Evolutionary conservation across 2,329 filamentous ascomycete genomes (phyloP).

Genomic region (Graphilbum fragrans): DNA sequence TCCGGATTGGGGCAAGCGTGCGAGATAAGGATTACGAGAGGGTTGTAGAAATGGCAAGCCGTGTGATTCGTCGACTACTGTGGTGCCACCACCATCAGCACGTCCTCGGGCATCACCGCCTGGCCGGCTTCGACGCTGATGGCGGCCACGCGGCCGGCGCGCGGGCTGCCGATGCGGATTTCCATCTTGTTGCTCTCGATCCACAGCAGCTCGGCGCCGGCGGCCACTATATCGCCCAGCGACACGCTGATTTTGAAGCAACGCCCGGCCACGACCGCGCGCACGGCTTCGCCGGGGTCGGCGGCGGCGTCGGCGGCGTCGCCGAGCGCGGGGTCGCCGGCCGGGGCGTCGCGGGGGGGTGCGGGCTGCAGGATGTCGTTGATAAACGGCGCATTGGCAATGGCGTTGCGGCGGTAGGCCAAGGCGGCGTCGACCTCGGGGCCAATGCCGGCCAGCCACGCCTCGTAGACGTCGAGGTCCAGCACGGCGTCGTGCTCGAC

Average conservation of each 20-base stretch:
- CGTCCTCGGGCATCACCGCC: not conserved
- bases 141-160: not conserved
- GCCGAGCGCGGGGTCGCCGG: not conserved
- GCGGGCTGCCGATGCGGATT: not conserved
- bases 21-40: too few relatives aligned
- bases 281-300: not conserved
- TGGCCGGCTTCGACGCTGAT: not conserved
- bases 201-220: not conserved
- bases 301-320: not conserved
- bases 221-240: not conserved
- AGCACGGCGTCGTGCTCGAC: conserved; percentile 6
- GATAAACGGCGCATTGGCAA: not conserved
- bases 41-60: too few relatives aligned
- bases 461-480: conserved; percentile 19
- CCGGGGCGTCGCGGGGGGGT: too few relatives aligned
- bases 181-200: conserved; percentile 6
- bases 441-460: conserved; percentile 17
- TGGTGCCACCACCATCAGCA: not conserved
- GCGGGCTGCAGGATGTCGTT: not conserved
- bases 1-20: too few relatives aligned
- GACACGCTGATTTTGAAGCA: conserved; percentile 1
- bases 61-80: too few relatives aligned
- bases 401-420: not conserved
- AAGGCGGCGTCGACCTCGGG: not conserved
- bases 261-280: not conserved